Percentiles rank a stretch among this genome's conserved stretches.
phyloP scores from a whole-genome alignment of 148 eudicot species.

The Silene conica region DNA sequence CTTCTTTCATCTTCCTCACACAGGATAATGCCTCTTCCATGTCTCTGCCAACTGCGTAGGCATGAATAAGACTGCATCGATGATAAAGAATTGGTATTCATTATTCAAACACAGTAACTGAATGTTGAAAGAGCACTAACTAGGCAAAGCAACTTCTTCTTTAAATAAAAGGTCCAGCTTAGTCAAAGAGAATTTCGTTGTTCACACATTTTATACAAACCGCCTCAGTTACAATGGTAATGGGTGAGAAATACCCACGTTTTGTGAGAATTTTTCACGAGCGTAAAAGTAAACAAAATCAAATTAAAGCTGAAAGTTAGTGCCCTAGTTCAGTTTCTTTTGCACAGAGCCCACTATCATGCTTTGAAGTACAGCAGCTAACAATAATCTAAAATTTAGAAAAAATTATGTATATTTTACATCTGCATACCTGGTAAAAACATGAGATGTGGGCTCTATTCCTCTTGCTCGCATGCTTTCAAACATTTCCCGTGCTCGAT shows the following conservation, averaged over 20 bases:
- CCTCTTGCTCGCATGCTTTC: conserved; percentile 97
- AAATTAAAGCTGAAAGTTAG: not conserved
- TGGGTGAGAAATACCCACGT: not conserved
- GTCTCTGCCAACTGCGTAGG: conserved; percentile 90
- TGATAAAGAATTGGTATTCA: conserved; percentile 10
- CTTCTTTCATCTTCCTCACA: conserved; percentile 86
- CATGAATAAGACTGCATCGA: conserved; percentile 86
- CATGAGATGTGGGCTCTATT: conserved; percentile 87
- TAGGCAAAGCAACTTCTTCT: not conserved
- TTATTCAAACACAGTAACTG: not conserved
- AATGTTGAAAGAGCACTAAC: not conserved
- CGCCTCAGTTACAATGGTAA: not conserved
- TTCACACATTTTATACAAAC: not conserved
- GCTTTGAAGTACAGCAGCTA: not conserved
- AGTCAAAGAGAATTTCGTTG: not conserved
- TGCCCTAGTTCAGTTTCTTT: not conserved
- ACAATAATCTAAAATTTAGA: not conserved
- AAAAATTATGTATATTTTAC: not conserved
- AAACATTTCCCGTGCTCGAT: conserved; percentile 91
- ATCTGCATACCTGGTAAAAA: conserved; percentile 64
- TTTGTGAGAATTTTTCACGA: not conserved
- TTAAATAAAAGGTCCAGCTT: not conserved
- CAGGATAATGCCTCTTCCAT: conserved; percentile 95
- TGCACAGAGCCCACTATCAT: not conserved
- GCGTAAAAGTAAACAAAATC: not conserved